Percentiles rank a stretch among this genome's conserved stretches.
Evolutionary conservation across 192 early-diverging fungal genomes (phyloP).

Genomic region (Phlyctochytrium planicorne): DNA sequence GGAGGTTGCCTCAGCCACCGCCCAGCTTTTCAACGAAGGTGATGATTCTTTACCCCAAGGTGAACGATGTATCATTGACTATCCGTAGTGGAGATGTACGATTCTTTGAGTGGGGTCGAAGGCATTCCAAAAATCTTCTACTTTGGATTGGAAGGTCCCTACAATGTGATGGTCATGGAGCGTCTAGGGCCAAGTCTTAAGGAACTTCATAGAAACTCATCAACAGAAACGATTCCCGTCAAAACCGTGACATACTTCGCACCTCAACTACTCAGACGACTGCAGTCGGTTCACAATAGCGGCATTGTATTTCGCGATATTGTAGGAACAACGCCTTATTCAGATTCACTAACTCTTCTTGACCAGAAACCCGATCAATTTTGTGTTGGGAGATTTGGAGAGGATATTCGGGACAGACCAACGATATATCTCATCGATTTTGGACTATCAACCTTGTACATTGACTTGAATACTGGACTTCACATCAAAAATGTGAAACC

Average conservation of each 20-base stretch:
- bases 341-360: not conserved
- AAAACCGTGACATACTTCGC: slow-evolving; percentile 35
- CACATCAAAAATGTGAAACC: slow-evolving; percentile 34
- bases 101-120: slow-evolving; percentile 19
- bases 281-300: slow-evolving; percentile 27
- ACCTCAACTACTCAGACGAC: slow-evolving; percentile 30
- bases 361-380: slow-evolving; percentile 51
- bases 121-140: slow-evolving; percentile 38
- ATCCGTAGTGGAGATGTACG: slow-evolving; percentile 24
- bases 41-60: not conserved
- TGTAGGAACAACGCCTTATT: slow-evolving; percentile 6
- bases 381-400: slow-evolving; percentile 41
- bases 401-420: slow-evolving; percentile 27
- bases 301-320: slow-evolving; percentile 48
- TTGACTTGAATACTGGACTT: slow-evolving; percentile 18
- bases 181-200: slow-evolving; percentile 40
- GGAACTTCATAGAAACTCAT: slow-evolving; percentile 17
- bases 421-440: slow-evolving; percentile 44
- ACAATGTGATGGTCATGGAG: slow-evolving; percentile 47
- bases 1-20: slow-evolving; percentile 15
- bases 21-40: slow-evolving; percentile 31
- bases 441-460: slow-evolving; percentile 37
- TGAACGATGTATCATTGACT: slow-evolving; percentile 7
- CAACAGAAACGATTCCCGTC: slow-evolving; percentile 28
- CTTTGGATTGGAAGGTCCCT: slow-evolving; percentile 33